Evolutionary conservation across 768 basidiomycete species (phyloP).

Genomic region (Mycena crocata): DNA sequence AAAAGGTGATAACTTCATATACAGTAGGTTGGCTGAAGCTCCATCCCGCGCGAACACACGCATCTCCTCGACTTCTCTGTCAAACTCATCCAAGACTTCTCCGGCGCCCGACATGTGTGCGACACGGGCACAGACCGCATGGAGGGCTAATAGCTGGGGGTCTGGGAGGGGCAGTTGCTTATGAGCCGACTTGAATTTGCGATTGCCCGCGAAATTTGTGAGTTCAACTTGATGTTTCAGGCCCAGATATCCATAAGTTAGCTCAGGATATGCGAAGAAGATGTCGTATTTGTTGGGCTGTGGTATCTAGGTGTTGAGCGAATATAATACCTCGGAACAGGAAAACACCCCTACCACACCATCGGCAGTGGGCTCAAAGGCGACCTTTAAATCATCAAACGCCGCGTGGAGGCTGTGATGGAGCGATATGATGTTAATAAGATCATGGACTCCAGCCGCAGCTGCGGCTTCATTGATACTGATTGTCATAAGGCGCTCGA

Average conservation of each 20-base stretch:
- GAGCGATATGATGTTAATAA: too few species aligned
- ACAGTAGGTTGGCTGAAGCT: conserved; percentile 4
- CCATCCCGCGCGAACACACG: conserved; percentile 27
- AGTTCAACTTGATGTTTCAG: conserved; percentile 18
- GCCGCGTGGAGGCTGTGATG: neutral
- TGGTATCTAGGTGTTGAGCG: conserved; percentile 15
- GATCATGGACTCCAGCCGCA: too few species aligned
- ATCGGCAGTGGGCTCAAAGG: conserved; percentile 14
- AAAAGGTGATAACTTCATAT: conserved; percentile 11
- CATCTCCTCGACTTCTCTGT: conserved; percentile 29
- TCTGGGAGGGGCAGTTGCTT: conserved; percentile 28
- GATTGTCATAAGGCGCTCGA: too few species aligned
- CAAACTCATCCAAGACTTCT: conserved; percentile 24
- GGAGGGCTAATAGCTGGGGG: conserved; percentile 34
- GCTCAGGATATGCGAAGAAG: conserved; percentile 8
- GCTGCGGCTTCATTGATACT: too few species aligned
- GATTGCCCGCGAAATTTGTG: conserved; percentile 11
- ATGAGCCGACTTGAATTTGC: conserved; percentile 15
- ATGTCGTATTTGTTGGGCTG: conserved; percentile 20
- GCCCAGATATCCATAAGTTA: conserved; percentile 8
- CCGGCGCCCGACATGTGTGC: conserved; percentile 36
- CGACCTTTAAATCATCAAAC: conserved; percentile 14
- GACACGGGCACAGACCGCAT: conserved; percentile 37
- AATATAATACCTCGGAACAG: conserved; percentile 3
- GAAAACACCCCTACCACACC: conserved; percentile 4